Base-by-base conservation (phyloP, 768 basidiomycete genomes). In the Mycena filopes region DNA sequence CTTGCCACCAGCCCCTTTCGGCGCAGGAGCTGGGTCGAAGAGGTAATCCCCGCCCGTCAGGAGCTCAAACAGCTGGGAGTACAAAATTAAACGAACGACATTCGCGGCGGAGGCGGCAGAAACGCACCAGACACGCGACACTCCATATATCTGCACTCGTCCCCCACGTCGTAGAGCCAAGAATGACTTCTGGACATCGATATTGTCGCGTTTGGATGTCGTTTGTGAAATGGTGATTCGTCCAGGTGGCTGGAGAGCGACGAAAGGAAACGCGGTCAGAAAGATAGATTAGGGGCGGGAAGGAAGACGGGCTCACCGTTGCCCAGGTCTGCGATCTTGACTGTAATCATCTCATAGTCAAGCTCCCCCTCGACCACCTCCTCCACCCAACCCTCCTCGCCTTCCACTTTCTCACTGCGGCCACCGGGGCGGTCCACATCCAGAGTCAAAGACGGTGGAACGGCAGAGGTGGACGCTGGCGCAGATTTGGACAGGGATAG, bases 191-290 rank as follows among this genome's bases (percentile, higher is more conserved):
- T 1, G 98, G 98, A 82, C 94, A 96, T 21, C 98, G 89, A 76
- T 99, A 99, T 74, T 99, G 98, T 71, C 97, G 81, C 25, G 98
- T 99, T 80, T 99, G 93, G 68, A 98, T 99, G 73, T 98, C 98
- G 77, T 99, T 96, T 33, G 98, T 99, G 70, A 99, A 99, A 74
- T 99, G 98, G 70, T 98, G 94, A 73, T 96, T 93, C 36, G 87
- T 87, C 93, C 93, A 94, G 0, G 93, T 94, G 7, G 93, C 93
- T 90, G 53, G n/a, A 49, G n/a, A 13, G 13, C 15, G 10, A 57
- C 41, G 50, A 50, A 50, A 50, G 61, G 41, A 60, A 41, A 20
- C 9, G 18, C 2, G 31, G 25, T 42, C 23, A 41, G 41, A 47
- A 55, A 4, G 26, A 16, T 33, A 33, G 50, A 51, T n/a, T n/a